phyloP scores from a whole-genome alignment of 116 monocot genomes.

The Iris pallida region DNA sequence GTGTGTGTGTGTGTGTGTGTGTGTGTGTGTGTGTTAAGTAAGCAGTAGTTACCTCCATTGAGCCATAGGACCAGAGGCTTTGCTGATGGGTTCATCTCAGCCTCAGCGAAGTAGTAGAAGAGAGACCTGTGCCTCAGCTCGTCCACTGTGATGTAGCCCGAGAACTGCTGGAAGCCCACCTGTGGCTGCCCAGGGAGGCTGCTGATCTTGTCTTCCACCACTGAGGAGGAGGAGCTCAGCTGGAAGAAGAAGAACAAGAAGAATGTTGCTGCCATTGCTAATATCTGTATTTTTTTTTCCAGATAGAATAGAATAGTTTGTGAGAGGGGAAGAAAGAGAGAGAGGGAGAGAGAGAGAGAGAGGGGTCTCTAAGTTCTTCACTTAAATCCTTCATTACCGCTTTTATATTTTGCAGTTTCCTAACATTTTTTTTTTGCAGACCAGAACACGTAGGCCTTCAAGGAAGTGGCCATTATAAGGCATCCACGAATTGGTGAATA shows the following conservation, averaged over 20 bases:
- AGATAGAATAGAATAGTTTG: slow-evolving; percentile 2
- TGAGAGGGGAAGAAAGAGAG: not conserved
- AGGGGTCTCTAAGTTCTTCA: not conserved
- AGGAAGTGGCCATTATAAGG: slow-evolving; percentile 88
- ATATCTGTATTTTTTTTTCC: slow-evolving; percentile 9
- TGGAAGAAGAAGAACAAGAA: slow-evolving; percentile 1
- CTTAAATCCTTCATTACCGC: not conserved
- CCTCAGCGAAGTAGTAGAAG: slow-evolving; percentile 96
- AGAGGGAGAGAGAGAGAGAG: not conserved
- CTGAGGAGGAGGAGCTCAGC: slow-evolving; percentile 7
- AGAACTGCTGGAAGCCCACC: slow-evolving; percentile 75
- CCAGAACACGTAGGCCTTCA: slow-evolving; percentile 77
- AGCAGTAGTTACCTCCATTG: slow-evolving; percentile 69
- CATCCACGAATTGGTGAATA: slow-evolving; percentile 88
- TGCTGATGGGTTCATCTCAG: slow-evolving; percentile 60
- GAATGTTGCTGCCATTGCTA: slow-evolving; percentile 17
- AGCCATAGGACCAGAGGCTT: slow-evolving; percentile 96
- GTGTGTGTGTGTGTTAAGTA: too few species aligned
- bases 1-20: too few species aligned
- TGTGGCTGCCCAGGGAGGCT: slow-evolving; percentile 87
- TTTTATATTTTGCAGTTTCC: not conserved
- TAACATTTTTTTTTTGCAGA: too few species aligned
- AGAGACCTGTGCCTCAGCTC: slow-evolving; percentile 50
- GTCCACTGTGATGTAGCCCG: slow-evolving; percentile 83
- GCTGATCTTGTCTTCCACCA: slow-evolving; percentile 45